A percentile compares a stretch with the other conserved stretches of the same genome.
These are phyloP conservation scores for Phaeomoniella chlamydospora DNA, from an alignment of 2,329 filamentous ascomycete species.

Conservation along the genomic window DNA sequence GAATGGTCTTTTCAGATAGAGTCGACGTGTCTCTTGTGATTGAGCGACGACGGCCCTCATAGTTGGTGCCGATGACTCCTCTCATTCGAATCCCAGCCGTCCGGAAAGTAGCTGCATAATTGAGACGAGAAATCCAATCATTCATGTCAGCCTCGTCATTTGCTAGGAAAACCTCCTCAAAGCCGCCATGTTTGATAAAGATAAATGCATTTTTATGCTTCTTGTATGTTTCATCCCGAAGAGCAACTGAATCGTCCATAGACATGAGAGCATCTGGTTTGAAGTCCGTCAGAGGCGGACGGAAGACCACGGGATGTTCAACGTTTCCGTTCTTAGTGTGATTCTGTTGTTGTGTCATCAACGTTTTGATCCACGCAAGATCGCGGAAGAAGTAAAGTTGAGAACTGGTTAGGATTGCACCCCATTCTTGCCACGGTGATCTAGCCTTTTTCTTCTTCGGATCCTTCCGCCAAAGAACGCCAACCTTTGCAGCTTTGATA, in stretches of 20 bases:
- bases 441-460: constrained; percentile 83
- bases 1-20: constrained; percentile 42
- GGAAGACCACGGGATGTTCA: constrained; percentile 70
- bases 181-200: constrained; percentile 71
- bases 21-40: constrained; percentile 52
- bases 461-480: constrained; percentile 87
- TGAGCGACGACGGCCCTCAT: constrained; percentile 56
- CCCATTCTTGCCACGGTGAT: constrained; percentile 98
- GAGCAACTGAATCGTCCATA: constrained; percentile 78
- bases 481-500: constrained; percentile 94
- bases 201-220: constrained; percentile 90
- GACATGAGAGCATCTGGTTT: constrained; percentile 91
- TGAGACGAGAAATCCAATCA: constrained; percentile 91
- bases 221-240: constrained; percentile 75
- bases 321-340: constrained; percentile 67
- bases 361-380: constrained; percentile 74
- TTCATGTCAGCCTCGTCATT: constrained; percentile 87
- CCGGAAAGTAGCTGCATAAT: constrained; percentile 88
- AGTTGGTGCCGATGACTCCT: constrained; percentile 69
- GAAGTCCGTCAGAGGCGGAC: constrained; percentile 77
- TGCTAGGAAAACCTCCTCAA: constrained; percentile 82
- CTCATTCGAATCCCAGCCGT: constrained; percentile 84
- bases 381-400: constrained; percentile 96
- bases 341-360: constrained; percentile 76
- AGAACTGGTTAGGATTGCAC: constrained; percentile 87